Evolutionary conservation across 805 yeast species (phyloP).

Genomic region (Kazachstania africana): DNA sequence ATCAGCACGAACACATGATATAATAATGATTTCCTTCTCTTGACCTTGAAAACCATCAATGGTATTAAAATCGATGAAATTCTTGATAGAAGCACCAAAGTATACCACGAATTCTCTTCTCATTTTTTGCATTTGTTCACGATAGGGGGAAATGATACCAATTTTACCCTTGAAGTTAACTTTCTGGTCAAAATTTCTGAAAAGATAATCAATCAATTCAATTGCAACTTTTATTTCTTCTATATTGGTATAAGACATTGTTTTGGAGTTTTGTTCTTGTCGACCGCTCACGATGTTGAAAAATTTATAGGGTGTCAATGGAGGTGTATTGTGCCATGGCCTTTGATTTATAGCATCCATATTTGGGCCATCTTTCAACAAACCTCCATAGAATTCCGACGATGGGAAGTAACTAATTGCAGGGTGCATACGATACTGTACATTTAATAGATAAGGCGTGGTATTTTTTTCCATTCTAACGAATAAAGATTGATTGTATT

Average conservation of each 20-base stretch:
- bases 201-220: slow-evolving; percentile 48
- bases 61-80: slow-evolving; percentile 78
- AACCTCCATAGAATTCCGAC: slow-evolving; percentile 61
- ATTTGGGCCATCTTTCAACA: slow-evolving; percentile 65
- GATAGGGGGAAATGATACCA: slow-evolving; percentile 91
- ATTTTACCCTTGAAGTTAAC: slow-evolving; percentile 55
- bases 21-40: slow-evolving; percentile 81
- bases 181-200: slow-evolving; percentile 32
- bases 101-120: slow-evolving; percentile 42
- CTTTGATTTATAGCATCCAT: slow-evolving; percentile 49
- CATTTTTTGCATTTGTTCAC: slow-evolving; percentile 64
- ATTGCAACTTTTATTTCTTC: slow-evolving; percentile 66
- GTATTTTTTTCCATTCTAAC: slow-evolving; percentile 78
- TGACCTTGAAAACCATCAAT: slow-evolving; percentile 98
- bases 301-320: slow-evolving; percentile 67
- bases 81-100: slow-evolving; percentile 52
- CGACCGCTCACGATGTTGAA: slow-evolving; percentile 54
- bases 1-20: slow-evolving; percentile 92
- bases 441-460: slow-evolving; percentile 59
- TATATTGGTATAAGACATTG: slow-evolving; percentile 60
- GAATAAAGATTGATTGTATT: slow-evolving; percentile 84
- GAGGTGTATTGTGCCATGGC: slow-evolving; percentile 57
- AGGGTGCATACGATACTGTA: slow-evolving; percentile 98
- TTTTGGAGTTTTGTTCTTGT: slow-evolving; percentile 51
- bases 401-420: slow-evolving; percentile 82